Evolutionary conservation across 2,329 filamentous ascomycete species (phyloP).

Genomic region (Cladosporium sphaerospermum): DNA sequence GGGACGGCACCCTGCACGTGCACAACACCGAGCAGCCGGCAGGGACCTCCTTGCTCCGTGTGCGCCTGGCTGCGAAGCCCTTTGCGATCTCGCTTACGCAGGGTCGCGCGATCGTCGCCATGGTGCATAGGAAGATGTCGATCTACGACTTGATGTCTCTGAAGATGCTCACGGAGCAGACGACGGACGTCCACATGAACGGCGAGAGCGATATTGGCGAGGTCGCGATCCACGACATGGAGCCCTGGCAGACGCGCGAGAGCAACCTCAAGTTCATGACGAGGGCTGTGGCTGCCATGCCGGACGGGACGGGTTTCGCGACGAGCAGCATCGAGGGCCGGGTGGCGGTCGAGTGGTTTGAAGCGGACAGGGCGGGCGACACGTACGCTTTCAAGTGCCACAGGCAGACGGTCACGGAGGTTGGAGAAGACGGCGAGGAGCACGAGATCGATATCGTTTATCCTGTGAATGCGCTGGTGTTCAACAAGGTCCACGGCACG

Average conservation of each 20-base stretch:
- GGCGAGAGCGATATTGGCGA: slow-evolving; percentile 27
- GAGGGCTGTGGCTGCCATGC: slow-evolving; percentile 89
- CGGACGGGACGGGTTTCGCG: slow-evolving; percentile 89
- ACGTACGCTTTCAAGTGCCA: slow-evolving; percentile 99
- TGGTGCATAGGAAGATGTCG: slow-evolving; percentile 87
- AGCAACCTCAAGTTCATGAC: slow-evolving; percentile 96
- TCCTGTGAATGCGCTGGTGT: slow-evolving; percentile 82
- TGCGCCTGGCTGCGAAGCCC: slow-evolving; percentile 76
- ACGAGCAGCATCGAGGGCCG: slow-evolving; percentile 89
- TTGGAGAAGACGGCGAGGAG: slow-evolving; percentile 40
- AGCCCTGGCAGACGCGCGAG: slow-evolving; percentile 90
- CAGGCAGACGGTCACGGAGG: slow-evolving; percentile 59
- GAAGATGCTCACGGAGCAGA: slow-evolving; percentile 47
- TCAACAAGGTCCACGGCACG: slow-evolving; percentile 75
- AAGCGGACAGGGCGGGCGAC: slow-evolving; percentile 82
- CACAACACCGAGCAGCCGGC: slow-evolving; percentile 51
- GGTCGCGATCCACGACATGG: slow-evolving; percentile 41
- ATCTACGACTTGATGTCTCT: slow-evolving; percentile 84
- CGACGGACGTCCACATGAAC: slow-evolving; percentile 20
- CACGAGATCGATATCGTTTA: slow-evolving; percentile 72
- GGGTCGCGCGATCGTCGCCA: slow-evolving; percentile 87
- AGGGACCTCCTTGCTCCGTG: slow-evolving; percentile 23
- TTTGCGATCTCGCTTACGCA: slow-evolving; percentile 75
- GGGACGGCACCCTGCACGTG: slow-evolving; percentile 86
- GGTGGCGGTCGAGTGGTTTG: slow-evolving; percentile 97